These are phyloP conservation scores for Fragilaria crotonensis DNA, from an alignment of 108 stramenopile species.

Conservation along the genomic window DNA sequence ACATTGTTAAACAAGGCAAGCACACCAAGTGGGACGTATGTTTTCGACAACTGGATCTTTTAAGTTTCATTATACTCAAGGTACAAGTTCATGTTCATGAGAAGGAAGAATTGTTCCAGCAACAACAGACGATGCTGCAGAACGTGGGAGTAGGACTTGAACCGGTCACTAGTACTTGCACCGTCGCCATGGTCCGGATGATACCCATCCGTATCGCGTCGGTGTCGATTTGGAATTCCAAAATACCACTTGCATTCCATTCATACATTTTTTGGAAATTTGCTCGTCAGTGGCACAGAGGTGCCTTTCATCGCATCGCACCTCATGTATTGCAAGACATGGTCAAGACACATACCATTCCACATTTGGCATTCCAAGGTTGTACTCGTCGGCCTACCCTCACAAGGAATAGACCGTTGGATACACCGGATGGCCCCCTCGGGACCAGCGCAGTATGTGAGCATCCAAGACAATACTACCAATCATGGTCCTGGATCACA, in stretches of 20 bases:
- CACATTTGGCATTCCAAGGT: conserved; percentile 38
- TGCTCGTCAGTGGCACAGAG: conserved; percentile 55
- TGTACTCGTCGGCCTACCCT: conserved; percentile 58
- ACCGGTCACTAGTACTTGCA: too few relatives aligned
- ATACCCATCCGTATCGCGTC: conserved; percentile 55
- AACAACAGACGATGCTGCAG: too few relatives aligned
- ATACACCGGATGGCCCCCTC: conserved; percentile 76
- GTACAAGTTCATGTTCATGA: too few relatives aligned
- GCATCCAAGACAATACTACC: conserved; percentile 54
- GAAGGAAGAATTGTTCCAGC: too few relatives aligned
- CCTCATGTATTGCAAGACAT: conserved; percentile 73
- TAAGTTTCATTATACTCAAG: too few relatives aligned
- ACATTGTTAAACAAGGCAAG: too few relatives aligned
- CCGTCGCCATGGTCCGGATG: conserved; percentile 39
- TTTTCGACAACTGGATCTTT: too few relatives aligned
- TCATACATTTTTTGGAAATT: conserved; percentile 77
- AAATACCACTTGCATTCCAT: conserved; percentile 53
- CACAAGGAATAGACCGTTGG: conserved; percentile 74
- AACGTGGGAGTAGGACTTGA: too few relatives aligned
- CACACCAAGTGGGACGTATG: too few relatives aligned
- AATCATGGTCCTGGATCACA: conserved; percentile 82
- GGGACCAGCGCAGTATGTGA: conserved; percentile 77
- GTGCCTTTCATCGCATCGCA: conserved; percentile 79
- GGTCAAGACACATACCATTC: conserved; percentile 18
- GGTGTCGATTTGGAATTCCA: conserved; percentile 67